These are phyloP conservation scores for Kwoniella shandongensis DNA, from an alignment of 768 basidiomycete species.

Conservation along the genomic window DNA sequence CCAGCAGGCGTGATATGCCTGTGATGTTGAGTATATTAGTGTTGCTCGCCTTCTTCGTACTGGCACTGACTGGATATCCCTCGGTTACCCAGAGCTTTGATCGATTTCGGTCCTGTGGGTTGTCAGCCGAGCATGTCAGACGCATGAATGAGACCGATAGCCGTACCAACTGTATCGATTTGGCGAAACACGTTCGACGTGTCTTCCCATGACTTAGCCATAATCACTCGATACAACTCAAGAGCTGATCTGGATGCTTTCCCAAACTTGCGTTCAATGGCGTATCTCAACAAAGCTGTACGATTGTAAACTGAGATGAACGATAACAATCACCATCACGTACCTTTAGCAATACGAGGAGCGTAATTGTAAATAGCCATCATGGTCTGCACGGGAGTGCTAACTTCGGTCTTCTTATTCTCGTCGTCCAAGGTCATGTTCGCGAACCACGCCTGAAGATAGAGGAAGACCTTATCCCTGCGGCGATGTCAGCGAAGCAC, in stretches of 20 bases:
- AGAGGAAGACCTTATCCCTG: constrained; percentile 72
- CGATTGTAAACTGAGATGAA: too few species aligned
- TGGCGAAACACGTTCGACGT: constrained; percentile 79
- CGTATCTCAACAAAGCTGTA: constrained; percentile 75
- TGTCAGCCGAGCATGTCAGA: neutral
- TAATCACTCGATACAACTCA: constrained; percentile 75
- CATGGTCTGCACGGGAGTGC: constrained; percentile 62
- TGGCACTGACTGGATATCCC: constrained; percentile 58
- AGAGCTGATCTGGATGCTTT: constrained; percentile 69
- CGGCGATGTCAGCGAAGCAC: neutral
- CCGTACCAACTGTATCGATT: constrained; percentile 74
- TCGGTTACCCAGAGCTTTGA: constrained; percentile 71
- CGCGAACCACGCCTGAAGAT: constrained; percentile 67
- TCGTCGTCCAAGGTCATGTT: constrained; percentile 54
- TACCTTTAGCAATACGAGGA: constrained; percentile 72
- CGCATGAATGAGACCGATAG: neutral
- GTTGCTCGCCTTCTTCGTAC: too few species aligned
- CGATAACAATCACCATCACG: constrained; percentile 6
- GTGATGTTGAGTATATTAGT: too few species aligned
- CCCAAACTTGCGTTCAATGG: constrained; percentile 66
- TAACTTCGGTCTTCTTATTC: constrained; percentile 65
- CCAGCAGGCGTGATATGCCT: neutral
- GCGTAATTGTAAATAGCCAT: constrained; percentile 72
- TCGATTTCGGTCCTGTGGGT: constrained; percentile 27
- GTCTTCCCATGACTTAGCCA: constrained; percentile 89